phyloP scores from a whole-genome alignment of 1,139 yeast species.

The Taphrina populina region DNA sequence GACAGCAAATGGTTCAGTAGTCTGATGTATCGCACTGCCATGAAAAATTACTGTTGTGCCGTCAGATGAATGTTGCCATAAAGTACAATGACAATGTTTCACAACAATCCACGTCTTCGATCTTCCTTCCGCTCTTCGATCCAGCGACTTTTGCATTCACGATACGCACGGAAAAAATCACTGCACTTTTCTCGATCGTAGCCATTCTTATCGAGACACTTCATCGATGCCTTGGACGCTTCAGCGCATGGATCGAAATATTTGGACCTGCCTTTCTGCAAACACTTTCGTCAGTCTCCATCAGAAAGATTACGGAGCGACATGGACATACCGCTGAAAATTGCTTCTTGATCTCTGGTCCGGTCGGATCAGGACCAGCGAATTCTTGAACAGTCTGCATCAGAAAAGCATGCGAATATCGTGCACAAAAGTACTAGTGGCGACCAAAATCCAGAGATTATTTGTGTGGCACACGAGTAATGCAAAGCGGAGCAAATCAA shows the following conservation, averaged over 20 bases:
- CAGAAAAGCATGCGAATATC: too few species aligned
- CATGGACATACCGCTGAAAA: constrained; percentile 10
- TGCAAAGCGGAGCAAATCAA: too few species aligned
- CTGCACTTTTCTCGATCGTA: constrained; percentile 27
- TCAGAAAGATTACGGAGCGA: not conserved
- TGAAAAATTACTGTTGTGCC: too few species aligned
- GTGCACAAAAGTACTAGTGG: too few species aligned
- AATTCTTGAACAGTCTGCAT: constrained; percentile 23
- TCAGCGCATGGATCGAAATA: constrained; percentile 31
- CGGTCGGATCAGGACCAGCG: constrained; percentile 30
- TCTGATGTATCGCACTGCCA: too few species aligned
- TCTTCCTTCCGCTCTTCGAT: constrained; percentile 27
- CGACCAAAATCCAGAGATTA: too few species aligned
- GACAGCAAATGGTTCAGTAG: too few species aligned
- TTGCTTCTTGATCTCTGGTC: constrained; percentile 24
- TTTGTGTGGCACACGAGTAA: too few species aligned
- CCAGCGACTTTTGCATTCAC: constrained; percentile 30
- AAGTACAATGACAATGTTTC: not conserved
- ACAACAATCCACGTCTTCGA: constrained; percentile 10
- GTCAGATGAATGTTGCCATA: too few species aligned
- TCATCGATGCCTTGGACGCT: constrained; percentile 29
- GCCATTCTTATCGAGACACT: constrained; percentile 32
- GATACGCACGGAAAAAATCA: constrained; percentile 24
- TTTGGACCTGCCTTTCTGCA: constrained; percentile 26
- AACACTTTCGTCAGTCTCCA: too few species aligned